Evolutionary conservation across 306 rosid species (phyloP).

Genomic region (Cucurbita moschata): DNA sequence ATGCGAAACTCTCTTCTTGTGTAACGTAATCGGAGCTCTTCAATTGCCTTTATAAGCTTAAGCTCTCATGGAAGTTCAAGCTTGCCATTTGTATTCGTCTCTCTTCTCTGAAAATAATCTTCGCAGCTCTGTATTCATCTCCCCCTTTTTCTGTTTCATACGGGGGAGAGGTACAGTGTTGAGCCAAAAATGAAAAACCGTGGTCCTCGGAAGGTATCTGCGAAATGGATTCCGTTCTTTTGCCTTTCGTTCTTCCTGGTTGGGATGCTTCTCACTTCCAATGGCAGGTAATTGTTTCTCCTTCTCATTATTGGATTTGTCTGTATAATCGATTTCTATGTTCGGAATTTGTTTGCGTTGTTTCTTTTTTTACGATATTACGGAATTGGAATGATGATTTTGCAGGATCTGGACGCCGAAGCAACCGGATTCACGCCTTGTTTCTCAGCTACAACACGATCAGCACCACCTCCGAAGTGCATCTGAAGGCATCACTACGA

Average conservation of each 20-base stretch:
- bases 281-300: not conserved
- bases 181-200: not conserved
- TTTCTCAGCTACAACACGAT: not conserved
- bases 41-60: not conserved
- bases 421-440: not conserved
- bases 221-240: not conserved
- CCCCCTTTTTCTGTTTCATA: not conserved
- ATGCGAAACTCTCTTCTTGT: not conserved
- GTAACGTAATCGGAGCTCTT: not conserved
- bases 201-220: not conserved
- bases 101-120: not conserved
- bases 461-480: not conserved
- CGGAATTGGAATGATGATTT: not conserved
- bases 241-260: not conserved
- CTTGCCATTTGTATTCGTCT: not conserved
- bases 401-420: not conserved
- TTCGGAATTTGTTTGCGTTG: not conserved
- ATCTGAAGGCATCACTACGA: not conserved
- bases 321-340: not conserved
- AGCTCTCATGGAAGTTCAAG: not conserved
- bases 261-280: slow-evolving; percentile 1
- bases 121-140: not conserved
- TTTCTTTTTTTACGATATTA: not conserved
- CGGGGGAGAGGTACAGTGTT: not conserved
- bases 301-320: not conserved